Evolutionary conservation across 306 rosid genomes (phyloP), one percentile per base, ranked within the genome.

Genomic region (Glycine tomentella): DNA sequence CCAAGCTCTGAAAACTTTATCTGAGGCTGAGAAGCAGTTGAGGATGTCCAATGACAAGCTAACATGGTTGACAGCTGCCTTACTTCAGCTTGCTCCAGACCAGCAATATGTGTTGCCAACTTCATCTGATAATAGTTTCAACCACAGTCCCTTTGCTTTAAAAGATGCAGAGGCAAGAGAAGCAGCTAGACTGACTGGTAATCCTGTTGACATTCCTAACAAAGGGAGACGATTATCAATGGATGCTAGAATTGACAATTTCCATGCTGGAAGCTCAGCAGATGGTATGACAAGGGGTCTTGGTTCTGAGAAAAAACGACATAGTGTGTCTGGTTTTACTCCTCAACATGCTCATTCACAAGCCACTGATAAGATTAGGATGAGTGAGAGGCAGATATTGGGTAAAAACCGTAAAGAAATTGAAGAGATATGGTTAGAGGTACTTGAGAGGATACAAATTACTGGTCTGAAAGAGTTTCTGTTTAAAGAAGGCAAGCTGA

Each of bases 21-120:
- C 99, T 0, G 99, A 96, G 86, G 97, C 98, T 72, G 99, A 96
- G 85, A 96, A 96, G 85, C 99, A 96, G 83, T 81, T 96, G 83
- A 88, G 99, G 86, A 90, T 84, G 90, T 93, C 99, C 58, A 96
- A 92, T 84, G 99, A 96, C 86, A 93, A 92, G 85, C 81, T 92
- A 66, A 96, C 99, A 36, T 96, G 99, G 99, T 82, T 96, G 71
- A 96, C 99, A 44, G 98, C 98, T 83, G 97, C 99, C 3, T 87
- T 96, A 84, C 97, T 96, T 85, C 99, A 96, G 88, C 97, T 96
- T 83, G 99, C 98, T 74, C 99, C 98, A 44, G 99, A 96, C 80
- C 97, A 89, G 84, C 98, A 96, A 86, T 96, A 91, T 81, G 86
- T 93, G 91, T 69, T 96, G 87, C 97, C 97, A 69, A 88, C 90